phyloP scores from a whole-genome alignment of 2,329 filamentous ascomycete species.

The Hymenoscyphus fructigenus region DNA sequence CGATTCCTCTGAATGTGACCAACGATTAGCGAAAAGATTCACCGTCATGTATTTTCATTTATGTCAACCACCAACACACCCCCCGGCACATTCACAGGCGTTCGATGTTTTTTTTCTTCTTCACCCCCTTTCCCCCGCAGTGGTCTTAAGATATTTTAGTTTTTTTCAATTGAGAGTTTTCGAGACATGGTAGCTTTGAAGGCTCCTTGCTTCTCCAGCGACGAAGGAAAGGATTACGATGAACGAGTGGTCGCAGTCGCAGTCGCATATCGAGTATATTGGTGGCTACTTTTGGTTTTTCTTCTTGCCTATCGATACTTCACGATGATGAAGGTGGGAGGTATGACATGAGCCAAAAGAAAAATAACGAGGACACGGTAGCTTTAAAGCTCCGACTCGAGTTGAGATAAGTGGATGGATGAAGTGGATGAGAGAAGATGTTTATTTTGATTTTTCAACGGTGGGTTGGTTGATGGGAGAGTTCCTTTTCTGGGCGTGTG shows the following conservation, averaged over 20 bases:
- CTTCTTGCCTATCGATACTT: background rate
- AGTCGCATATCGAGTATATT: background rate
- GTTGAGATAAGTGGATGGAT: constrained; percentile 4
- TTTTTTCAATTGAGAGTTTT: constrained; percentile 17
- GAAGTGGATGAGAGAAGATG: background rate
- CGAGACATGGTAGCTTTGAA: constrained; percentile 36
- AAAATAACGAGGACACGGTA: constrained; percentile 27
- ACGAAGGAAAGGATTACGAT: background rate
- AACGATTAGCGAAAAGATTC: constrained; percentile 39
- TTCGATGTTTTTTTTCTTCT: constrained; percentile 12
- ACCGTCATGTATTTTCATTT: constrained; percentile 39
- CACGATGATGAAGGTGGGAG: background rate
- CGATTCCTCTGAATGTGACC: constrained; percentile 34
- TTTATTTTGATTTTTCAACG: background rate
- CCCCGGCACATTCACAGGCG: constrained; percentile 35
- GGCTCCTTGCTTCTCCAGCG: constrained; percentile 8
- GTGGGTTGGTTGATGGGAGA: constrained; percentile 3
- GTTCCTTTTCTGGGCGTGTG: background rate
- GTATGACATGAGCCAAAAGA: background rate
- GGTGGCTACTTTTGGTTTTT: constrained; percentile 2
- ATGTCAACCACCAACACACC: constrained; percentile 22
- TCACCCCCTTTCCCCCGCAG: constrained; percentile 18
- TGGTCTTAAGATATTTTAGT: constrained; percentile 21
- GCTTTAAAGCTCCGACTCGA: constrained; percentile 38
- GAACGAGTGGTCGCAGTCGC: background rate